Evolutionary conservation across 1,284 basidiomycete species (phyloP).

Genomic region (Leccinum holopus): DNA sequence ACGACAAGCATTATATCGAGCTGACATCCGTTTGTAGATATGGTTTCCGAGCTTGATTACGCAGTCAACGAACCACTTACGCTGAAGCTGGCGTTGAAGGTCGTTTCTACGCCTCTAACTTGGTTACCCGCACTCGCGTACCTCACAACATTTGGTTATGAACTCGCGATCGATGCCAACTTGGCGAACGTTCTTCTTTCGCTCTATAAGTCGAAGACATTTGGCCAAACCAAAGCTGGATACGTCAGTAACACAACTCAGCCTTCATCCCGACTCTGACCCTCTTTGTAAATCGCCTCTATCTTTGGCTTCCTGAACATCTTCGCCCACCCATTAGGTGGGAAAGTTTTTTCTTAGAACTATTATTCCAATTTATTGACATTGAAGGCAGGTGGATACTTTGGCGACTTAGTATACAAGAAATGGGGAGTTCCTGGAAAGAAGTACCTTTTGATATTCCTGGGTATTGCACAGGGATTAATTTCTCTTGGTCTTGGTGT

Average conservation of each 20-base stretch:
- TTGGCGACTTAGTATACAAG: slow-evolving; percentile 51
- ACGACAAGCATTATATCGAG: not conserved
- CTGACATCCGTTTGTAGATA: slow-evolving; percentile 1
- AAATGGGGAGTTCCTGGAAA: slow-evolving; percentile 48
- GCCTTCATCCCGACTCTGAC: slow-evolving; percentile 10
- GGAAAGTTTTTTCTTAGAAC: slow-evolving; percentile 8
- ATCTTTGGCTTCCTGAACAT: slow-evolving; percentile 55
- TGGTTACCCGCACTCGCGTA: slow-evolving; percentile 61
- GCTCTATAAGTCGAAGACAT: slow-evolving; percentile 36
- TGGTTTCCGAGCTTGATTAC: slow-evolving; percentile 39
- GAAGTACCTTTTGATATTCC: slow-evolving; percentile 49
- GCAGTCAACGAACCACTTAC: slow-evolving; percentile 55
- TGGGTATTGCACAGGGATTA: slow-evolving; percentile 48
- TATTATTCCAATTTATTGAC: not conserved
- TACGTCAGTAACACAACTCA: slow-evolving; percentile 39
- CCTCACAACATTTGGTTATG: slow-evolving; percentile 55
- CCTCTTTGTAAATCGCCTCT: slow-evolving; percentile 34
- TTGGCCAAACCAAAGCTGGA: slow-evolving; percentile 52
- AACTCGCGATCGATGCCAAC: slow-evolving; percentile 58
- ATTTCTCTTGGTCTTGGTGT: slow-evolving; percentile 46
- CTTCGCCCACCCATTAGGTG: slow-evolving; percentile 46
- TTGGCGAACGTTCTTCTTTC: slow-evolving; percentile 50
- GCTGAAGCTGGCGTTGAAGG: slow-evolving; percentile 31
- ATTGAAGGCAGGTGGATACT: slow-evolving; percentile 42
- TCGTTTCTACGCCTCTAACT: slow-evolving; percentile 50